Base-by-base conservation (phyloP, 164 flowering plant species). In the Berberis thunbergii region DNA sequence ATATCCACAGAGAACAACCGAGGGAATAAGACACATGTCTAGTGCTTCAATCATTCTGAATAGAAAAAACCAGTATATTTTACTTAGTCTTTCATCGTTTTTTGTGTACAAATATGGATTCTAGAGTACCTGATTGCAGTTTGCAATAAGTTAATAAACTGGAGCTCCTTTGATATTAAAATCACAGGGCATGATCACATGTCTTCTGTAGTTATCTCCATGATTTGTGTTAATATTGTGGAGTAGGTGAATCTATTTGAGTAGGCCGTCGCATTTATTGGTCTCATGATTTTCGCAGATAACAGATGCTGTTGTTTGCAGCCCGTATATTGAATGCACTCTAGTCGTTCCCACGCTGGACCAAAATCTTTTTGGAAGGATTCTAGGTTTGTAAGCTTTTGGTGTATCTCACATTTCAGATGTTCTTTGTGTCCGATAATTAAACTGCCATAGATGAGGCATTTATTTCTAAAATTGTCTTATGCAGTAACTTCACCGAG, bases 311-410 rank as follows among this genome's bases (percentile, higher is more conserved):
- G 97, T 94, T 72, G 97, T 86, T n/a, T 82, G 99, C 92, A 65
- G 97, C 99, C 57, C 96, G 94, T 39, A 94, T 94, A 55, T 72
- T 94, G 72, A 94, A 94, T 86, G 97, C 97, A 94, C 97, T 54
- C 97, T 94, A 66, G 94, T 94, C 70, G 85, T 91, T 64, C 99
- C 99, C 45, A 91, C 84, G 78, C 77, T 94, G 69, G 99, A 94
- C 69, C 83, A 79, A 86, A 84, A 69, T 94, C 99, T 39, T 94
- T 83, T 64, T 94, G 99, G 99, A 94, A 85, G 73, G 97, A 94
- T 81, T 62, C 89, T 42, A 94, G 99, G 99, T 94, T 69, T 61
- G 79, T 69, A 39, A 45, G 45, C 46, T 43, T 60, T 42, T 50
- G 45, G 54, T 1, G 38, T 13, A 3, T 26, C 10, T 41, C 41